These are phyloP conservation scores for Saccharomycopsis oosterbeekiorum DNA, from an alignment of 805 yeast species.

Conservation along the genomic window DNA sequence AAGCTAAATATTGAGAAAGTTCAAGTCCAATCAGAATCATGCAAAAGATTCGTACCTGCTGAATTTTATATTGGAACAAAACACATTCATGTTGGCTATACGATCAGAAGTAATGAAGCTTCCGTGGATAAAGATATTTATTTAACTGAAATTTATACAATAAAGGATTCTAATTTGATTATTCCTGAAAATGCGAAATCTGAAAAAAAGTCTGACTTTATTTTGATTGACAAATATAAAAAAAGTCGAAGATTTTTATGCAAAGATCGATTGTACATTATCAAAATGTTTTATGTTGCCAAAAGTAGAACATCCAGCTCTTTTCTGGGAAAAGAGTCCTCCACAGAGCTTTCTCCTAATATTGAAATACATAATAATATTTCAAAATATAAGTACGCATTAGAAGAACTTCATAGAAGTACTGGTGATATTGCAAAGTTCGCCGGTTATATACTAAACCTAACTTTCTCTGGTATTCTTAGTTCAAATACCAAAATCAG, in stretches of 20 bases:
- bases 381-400: neutral
- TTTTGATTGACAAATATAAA: neutral
- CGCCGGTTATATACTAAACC: constrained; percentile 10
- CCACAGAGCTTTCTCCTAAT: neutral
- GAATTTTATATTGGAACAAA: constrained; percentile 54
- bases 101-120: constrained; percentile 26
- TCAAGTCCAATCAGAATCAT: constrained; percentile 37
- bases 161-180: neutral
- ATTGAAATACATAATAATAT: neutral
- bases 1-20: constrained; percentile 29
- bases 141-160: neutral
- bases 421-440: constrained; percentile 1
- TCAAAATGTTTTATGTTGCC: constrained; percentile 5
- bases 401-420: neutral
- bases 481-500: constrained; percentile 24
- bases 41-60: constrained; percentile 45
- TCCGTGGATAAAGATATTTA: constrained; percentile 24
- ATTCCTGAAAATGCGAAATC: neutral
- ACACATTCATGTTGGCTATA: constrained; percentile 1
- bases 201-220: neutral
- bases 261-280: constrained; percentile 4
- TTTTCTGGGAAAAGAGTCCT: neutral
- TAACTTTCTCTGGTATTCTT: constrained; percentile 9
- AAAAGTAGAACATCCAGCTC: constrained; percentile 4
- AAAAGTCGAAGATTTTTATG: neutral